Evolutionary conservation across 2,329 filamentous ascomycete genomes (phyloP).

Genomic region (Graphilbum fragrans): DNA sequence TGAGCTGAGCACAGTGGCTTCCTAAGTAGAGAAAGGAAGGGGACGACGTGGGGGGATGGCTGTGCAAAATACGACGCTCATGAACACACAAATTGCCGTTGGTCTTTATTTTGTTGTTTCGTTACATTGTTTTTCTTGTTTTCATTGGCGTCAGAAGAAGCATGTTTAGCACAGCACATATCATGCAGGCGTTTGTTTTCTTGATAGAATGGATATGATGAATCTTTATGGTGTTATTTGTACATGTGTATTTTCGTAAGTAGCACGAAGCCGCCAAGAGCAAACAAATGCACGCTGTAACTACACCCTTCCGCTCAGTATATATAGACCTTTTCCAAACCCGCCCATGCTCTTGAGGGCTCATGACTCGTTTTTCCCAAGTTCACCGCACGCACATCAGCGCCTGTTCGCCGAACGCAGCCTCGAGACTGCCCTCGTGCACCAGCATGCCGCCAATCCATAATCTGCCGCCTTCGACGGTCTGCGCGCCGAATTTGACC

Average conservation of each 20-base stretch:
- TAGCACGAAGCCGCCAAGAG: too few species aligned
- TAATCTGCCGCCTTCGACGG: constrained; percentile 66
- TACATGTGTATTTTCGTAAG: too few species aligned
- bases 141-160: not conserved
- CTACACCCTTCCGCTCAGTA: too few species aligned
- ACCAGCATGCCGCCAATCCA: constrained; percentile 71
- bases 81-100: too few species aligned
- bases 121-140: not conserved
- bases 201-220: too few species aligned
- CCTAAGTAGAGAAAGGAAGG: constrained; percentile 6
- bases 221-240: too few species aligned
- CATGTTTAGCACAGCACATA: too few species aligned
- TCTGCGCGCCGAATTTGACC: constrained; percentile 78
- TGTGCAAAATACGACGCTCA: too few species aligned
- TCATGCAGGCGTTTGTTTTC: too few species aligned
- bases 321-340: too few species aligned
- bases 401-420: constrained; percentile 68
- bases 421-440: constrained; percentile 59
- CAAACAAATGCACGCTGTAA: too few species aligned
- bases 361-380: not conserved
- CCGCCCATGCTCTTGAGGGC: too few species aligned
- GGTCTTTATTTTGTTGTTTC: not conserved
- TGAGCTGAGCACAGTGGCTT: constrained; percentile 16
- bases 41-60: not conserved
- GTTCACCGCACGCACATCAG: constrained; percentile 57